Evolutionary conservation across 2,329 filamentous ascomycete genomes (phyloP).

Genomic region (Diatrype stigma): DNA sequence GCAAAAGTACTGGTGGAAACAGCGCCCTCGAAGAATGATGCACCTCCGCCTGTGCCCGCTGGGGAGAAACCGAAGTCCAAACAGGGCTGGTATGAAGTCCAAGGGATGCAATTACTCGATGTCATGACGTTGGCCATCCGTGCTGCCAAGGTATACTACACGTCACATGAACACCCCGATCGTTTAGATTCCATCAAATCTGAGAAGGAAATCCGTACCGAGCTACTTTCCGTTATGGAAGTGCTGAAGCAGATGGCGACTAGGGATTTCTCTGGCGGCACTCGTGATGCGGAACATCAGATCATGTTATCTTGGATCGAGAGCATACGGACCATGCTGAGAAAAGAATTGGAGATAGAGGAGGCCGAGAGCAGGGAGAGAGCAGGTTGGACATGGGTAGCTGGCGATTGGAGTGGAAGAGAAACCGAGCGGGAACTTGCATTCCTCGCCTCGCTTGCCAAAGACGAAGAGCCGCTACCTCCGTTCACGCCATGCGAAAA

Average conservation of each 20-base stretch:
- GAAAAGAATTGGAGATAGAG: slow-evolving; percentile 73
- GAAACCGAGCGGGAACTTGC: slow-evolving; percentile 76
- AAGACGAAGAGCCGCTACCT: slow-evolving; percentile 57
- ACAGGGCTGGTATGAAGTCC: slow-evolving; percentile 75
- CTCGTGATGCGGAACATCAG: slow-evolving; percentile 72
- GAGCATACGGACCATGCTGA: slow-evolving; percentile 72
- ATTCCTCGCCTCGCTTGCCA: slow-evolving; percentile 75
- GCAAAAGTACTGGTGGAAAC: slow-evolving; percentile 66
- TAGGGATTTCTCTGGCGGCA: slow-evolving; percentile 78
- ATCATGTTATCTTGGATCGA: slow-evolving; percentile 76
- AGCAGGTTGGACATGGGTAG: slow-evolving; percentile 76
- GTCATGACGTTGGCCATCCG: slow-evolving; percentile 93
- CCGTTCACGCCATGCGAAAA: slow-evolving; percentile 59
- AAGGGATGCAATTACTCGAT: slow-evolving; percentile 89
- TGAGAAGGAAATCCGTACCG: slow-evolving; percentile 78
- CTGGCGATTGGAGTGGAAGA: slow-evolving; percentile 68
- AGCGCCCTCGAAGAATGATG: slow-evolving; percentile 7
- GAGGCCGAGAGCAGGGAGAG: slow-evolving; percentile 66
- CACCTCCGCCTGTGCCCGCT: slow-evolving; percentile 10
- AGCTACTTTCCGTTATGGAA: slow-evolving; percentile 83
- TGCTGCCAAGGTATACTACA: slow-evolving; percentile 95
- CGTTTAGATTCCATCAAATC: slow-evolving; percentile 82
- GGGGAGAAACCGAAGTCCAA: slow-evolving; percentile 22
- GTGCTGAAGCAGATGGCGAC: slow-evolving; percentile 88
- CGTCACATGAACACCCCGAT: slow-evolving; percentile 81